A percentile compares a stretch with the other conserved stretches of the same genome.
Evolutionary conservation across 208 protist species (phyloP).

Genomic region (Giardia duodenalis): DNA sequence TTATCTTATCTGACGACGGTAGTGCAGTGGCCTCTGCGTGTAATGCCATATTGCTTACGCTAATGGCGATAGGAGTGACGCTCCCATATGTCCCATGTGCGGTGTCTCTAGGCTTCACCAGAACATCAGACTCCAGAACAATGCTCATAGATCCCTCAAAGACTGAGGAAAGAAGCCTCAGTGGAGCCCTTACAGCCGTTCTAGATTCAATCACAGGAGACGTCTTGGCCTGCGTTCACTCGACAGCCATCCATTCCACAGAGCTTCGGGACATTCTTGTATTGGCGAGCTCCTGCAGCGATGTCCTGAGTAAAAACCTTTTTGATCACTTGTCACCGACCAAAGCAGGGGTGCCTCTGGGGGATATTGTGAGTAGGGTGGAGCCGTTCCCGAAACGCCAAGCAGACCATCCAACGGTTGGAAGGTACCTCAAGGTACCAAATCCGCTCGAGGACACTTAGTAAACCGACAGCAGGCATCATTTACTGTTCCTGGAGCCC

Average conservation of each 20-base stretch:
- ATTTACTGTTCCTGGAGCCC: slow-evolving; percentile 38
- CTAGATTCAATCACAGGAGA: background rate
- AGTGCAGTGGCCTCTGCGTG: background rate
- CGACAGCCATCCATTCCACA: background rate
- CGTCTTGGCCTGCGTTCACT: background rate
- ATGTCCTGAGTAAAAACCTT: background rate
- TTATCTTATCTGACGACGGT: background rate
- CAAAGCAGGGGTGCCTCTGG: background rate
- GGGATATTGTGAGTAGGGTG: background rate
- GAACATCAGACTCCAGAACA: background rate
- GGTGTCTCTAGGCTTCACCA: background rate
- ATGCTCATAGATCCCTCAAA: background rate
- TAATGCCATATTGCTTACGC: background rate
- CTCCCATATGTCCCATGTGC: background rate
- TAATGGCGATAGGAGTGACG: background rate
- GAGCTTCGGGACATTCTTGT: background rate
- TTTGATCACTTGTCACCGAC: background rate
- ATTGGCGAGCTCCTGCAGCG: too few relatives aligned
- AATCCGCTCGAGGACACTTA: background rate
- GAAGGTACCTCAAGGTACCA: background rate
- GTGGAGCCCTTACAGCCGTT: background rate
- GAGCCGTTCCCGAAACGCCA: background rate
- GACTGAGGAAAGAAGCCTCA: background rate
- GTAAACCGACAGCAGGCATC: background rate
- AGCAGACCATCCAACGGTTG: background rate